These are phyloP conservation scores for Trypanosoma rangeli DNA, from an alignment of 208 protist species.

Conservation along the genomic window DNA sequence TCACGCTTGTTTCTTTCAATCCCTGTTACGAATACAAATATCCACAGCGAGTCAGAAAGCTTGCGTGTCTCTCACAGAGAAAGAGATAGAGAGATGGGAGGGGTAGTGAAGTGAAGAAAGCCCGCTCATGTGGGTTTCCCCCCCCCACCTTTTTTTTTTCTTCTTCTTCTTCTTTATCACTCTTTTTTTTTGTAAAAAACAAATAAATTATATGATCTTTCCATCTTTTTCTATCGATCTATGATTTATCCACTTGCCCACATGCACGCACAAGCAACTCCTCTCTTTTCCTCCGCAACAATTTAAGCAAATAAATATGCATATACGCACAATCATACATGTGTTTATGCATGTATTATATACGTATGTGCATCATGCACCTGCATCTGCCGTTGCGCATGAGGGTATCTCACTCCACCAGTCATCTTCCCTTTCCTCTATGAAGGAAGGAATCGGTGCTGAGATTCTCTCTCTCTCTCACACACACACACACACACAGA, in stretches of 20 bases:
- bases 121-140: not conserved
- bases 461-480: not conserved
- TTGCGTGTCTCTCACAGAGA: not conserved
- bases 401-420: not conserved
- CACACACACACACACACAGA: not conserved
- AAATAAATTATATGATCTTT: not conserved
- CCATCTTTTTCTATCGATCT: not conserved
- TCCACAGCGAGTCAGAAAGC: not conserved
- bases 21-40: not conserved
- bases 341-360: too few relatives aligned
- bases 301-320: not conserved
- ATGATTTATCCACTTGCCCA: not conserved
- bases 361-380: not conserved
- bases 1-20: not conserved
- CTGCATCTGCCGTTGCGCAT: not conserved
- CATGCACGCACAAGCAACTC: not conserved
- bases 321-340: not conserved
- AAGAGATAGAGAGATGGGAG: not conserved
- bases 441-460: not conserved
- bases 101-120: not conserved
- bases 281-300: not conserved
- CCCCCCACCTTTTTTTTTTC: constrained; percentile 8
- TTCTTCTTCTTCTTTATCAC: constrained; percentile 4
- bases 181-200: constrained; percentile 6
- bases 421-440: not conserved